A percentile compares a stretch with the other conserved stretches of the same genome.
phyloP scores from a whole-genome alignment of 441 rosid genomes.

The Corymbia calophylla region DNA sequence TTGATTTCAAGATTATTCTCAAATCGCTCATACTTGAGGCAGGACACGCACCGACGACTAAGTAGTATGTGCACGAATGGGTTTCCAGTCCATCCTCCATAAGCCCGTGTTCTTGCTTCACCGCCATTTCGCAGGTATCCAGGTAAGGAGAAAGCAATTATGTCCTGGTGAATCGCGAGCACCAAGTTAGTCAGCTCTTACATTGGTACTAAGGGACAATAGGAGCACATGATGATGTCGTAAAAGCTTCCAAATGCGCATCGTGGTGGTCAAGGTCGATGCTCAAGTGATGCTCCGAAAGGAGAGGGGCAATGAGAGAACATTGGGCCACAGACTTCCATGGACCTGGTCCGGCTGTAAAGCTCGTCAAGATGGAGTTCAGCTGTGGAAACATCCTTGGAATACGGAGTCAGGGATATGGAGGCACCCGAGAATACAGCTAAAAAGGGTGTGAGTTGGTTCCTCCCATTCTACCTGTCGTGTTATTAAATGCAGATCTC shows the following conservation, averaged over 20 bases:
- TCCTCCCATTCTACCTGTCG: neutral
- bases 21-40: neutral
- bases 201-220: neutral
- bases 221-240: neutral
- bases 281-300: neutral
- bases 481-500: neutral
- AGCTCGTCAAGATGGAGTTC: neutral
- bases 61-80: neutral
- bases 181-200: neutral
- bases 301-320: neutral
- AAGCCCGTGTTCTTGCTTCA: neutral
- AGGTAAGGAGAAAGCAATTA: neutral
- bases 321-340: neutral
- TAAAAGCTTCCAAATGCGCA: neutral
- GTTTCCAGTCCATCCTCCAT: neutral
- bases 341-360: neutral
- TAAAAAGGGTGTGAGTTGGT: neutral
- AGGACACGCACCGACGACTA: neutral
- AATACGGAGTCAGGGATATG: neutral
- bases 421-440: neutral
- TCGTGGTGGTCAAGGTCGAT: neutral
- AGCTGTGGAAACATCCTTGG: neutral
- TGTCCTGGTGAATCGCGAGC: neutral
- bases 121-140: neutral
- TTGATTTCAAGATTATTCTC: neutral